These are phyloP conservation scores for Camelina laxa DNA, from an alignment of 345 rosid genomes.

Conservation along the genomic window DNA sequence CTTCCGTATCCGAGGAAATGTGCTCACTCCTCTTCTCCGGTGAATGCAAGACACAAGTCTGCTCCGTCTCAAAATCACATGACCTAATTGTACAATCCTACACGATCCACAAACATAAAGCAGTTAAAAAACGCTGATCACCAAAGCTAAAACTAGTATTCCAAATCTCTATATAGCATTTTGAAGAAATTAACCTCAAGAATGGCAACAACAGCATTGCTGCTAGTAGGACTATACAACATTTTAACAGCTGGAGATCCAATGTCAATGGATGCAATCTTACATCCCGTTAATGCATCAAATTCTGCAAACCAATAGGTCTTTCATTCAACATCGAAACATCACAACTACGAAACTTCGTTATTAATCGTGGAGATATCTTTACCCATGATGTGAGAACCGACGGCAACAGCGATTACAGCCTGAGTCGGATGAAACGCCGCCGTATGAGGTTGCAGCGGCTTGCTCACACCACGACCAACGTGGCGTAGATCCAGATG, in stretches of 20 bases:
- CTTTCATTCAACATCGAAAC: constrained; percentile 17
- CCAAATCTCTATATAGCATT: not conserved
- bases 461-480: constrained; percentile 69
- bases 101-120: not conserved
- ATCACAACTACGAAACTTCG: not conserved
- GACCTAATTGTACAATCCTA: constrained; percentile 97
- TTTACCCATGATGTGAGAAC: constrained; percentile 73
- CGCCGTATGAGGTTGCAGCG: constrained; percentile 89
- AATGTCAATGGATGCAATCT: constrained; percentile 74
- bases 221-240: constrained; percentile 81
- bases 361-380: not conserved
- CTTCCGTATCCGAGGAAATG: constrained; percentile 77
- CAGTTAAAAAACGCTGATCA: not conserved
- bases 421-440: constrained; percentile 89
- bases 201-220: constrained; percentile 83
- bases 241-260: constrained; percentile 85
- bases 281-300: constrained; percentile 93
- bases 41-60: constrained; percentile 91
- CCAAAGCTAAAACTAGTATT: not conserved
- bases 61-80: constrained; percentile 93
- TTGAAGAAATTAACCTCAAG: constrained; percentile 60
- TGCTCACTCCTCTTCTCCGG: constrained; percentile 87
- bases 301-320: constrained; percentile 57
- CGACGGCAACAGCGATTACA: constrained; percentile 76
- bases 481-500: constrained; percentile 93